phyloP scores from a whole-genome alignment of 2,329 filamentous ascomycete genomes.

The Fusarium clavum region DNA sequence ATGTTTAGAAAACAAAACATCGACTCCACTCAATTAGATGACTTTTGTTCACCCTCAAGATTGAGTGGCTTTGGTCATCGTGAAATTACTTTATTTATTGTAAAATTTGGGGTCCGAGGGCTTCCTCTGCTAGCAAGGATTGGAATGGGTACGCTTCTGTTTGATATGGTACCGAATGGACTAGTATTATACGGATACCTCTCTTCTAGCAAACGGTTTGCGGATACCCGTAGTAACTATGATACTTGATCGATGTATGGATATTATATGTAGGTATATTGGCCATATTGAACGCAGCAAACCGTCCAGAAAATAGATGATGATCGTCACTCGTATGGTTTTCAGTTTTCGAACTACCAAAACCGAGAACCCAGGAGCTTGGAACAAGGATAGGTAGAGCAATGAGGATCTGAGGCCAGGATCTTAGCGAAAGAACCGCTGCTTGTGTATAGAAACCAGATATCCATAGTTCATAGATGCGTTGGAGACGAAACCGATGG shows the following conservation, averaged over 20 bases:
- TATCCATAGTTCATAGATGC: neutral
- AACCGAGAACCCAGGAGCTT: slow-evolving; percentile 9
- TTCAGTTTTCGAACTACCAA: neutral
- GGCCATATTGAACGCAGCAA: slow-evolving; percentile 9
- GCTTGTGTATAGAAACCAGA: neutral
- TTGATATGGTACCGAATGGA: neutral
- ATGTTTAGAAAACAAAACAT: slow-evolving; percentile 5
- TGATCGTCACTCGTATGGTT: slow-evolving; percentile 11
- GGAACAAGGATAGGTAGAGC: slow-evolving; percentile 15
- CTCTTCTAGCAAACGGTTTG: slow-evolving; percentile 1
- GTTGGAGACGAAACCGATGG: neutral
- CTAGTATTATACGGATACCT: neutral
- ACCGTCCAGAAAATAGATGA: slow-evolving; percentile 15
- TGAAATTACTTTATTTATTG: slow-evolving; percentile 46
- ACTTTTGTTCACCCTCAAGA: neutral
- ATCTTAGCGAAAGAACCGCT: slow-evolving; percentile 21
- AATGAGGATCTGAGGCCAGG: slow-evolving; percentile 17
- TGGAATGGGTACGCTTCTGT: neutral
- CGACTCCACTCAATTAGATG: slow-evolving; percentile 25
- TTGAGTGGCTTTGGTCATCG: slow-evolving; percentile 26
- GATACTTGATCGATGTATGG: neutral
- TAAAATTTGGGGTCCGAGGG: slow-evolving; percentile 33
- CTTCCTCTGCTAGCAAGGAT: slow-evolving; percentile 27
- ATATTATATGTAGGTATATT: neutral
- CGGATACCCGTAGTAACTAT: neutral